Base-by-base conservation (phyloP, 192 early-diverging fungal genomes). In the Coemansia sp. region DNA sequence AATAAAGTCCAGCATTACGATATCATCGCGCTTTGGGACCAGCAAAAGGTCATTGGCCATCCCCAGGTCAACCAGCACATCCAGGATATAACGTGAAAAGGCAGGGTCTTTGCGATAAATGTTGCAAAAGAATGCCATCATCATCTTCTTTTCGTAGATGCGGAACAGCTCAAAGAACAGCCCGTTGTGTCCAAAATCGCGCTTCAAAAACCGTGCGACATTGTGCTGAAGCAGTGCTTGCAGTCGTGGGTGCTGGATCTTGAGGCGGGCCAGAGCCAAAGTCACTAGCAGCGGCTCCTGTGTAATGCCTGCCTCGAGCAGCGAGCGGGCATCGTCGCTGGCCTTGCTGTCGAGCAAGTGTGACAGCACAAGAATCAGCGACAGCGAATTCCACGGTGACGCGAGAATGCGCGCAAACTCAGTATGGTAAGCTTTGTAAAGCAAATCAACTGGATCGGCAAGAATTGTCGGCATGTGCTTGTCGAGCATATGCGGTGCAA, bases 81-180 rank as follows among this genome's bases (percentile, higher is more conserved):
- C 75, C 27, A 82, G 61, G 14, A 76, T 82, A 52, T 47, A 57
- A 24, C 74, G 75, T 27, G 69, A 59, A 38, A 70, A 67, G 27
- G 65, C 23, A 22, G 70, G 23, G 57, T 82, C 75, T 63, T 82
- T 76, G 62, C 79, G 79, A 45, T 82, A 68, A 22, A 77, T 66
- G 25, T 70, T 82, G 75, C 75, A 82, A 50, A 82, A 82, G 39
- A 82, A 73, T 0, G 67, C 74, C 37, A 82, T 57, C 68, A 82
- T 67, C 27, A 70, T 62, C 59, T 82, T 82, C 57, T 73, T 76
- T 37, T 82, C 79, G 66, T 60, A 76, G 49, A 72, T 63, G 59
- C 79, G 79, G 64, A 82, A 67, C 23, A 82, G 70, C 75, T 82
- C 79, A 69, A 82, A 82, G 52, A 82, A 82, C 27, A 82, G 71